Evolutionary conservation across 805 yeast species (phyloP).

Genomic region (Suhomyces sp.): DNA sequence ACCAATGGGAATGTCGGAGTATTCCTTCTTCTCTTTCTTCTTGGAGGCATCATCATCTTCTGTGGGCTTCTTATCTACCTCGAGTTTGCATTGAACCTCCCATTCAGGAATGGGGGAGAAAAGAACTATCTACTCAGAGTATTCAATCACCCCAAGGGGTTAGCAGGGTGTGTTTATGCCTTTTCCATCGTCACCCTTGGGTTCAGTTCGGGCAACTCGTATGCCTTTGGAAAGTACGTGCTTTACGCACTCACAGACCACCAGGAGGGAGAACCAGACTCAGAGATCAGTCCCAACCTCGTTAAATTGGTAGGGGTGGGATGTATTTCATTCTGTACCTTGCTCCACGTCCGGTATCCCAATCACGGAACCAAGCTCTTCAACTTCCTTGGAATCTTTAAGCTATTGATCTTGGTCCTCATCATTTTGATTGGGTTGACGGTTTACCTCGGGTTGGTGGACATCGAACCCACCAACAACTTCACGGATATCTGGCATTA

Average conservation of each 20-base stretch:
- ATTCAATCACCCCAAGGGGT: slow-evolving; percentile 32
- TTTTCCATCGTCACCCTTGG: slow-evolving; percentile 57
- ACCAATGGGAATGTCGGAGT: slow-evolving; percentile 38
- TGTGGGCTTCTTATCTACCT: slow-evolving; percentile 42
- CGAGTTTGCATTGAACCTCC: slow-evolving; percentile 40
- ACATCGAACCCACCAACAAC: slow-evolving; percentile 19
- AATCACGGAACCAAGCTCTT: slow-evolving; percentile 50
- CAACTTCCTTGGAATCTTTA: slow-evolving; percentile 54
- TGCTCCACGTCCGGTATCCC: slow-evolving; percentile 51
- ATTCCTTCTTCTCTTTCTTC: slow-evolving; percentile 31
- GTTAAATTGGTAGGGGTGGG: slow-evolving; percentile 51
- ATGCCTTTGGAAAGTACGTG: slow-evolving; percentile 63
- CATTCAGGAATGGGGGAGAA: slow-evolving; percentile 44
- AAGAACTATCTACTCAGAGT: slow-evolving; percentile 39
- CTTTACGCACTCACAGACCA: slow-evolving; percentile 36
- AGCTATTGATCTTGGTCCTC: slow-evolving; percentile 48
- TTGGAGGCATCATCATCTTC: slow-evolving; percentile 39
- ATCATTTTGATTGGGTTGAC: slow-evolving; percentile 50
- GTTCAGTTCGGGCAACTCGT: slow-evolving; percentile 61
- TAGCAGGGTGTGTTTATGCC: slow-evolving; percentile 43
- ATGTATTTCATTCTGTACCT: slow-evolving; percentile 45
- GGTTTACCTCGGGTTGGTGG: slow-evolving; percentile 34
- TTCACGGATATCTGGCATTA: slow-evolving; percentile 37
- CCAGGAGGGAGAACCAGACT: slow-evolving; percentile 16
- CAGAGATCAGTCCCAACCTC: slow-evolving; percentile 20